Evolutionary conservation across 305 asterid species (phyloP).

Genomic region (Plantago coronopus): DNA sequence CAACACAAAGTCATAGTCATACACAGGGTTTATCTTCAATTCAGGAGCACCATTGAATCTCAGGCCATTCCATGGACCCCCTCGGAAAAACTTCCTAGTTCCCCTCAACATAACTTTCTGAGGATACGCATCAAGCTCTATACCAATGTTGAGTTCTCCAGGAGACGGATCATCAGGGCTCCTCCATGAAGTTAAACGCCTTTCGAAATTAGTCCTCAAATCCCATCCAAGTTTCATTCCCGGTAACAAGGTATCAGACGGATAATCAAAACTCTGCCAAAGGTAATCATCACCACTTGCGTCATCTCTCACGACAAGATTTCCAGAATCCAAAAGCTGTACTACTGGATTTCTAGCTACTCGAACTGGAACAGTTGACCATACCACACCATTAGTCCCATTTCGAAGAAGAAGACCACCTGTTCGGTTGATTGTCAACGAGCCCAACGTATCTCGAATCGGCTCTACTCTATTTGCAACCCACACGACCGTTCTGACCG

Average conservation of each 20-base stretch:
- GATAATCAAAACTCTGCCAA: slow-evolving; percentile 17
- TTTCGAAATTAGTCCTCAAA: slow-evolving; percentile 23
- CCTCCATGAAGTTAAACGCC: slow-evolving; percentile 31
- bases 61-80: slow-evolving; percentile 37
- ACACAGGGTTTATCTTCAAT: slow-evolving; percentile 17
- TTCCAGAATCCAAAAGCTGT: slow-evolving; percentile 38
- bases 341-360: slow-evolving; percentile 12
- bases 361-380: slow-evolving; percentile 28
- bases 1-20: slow-evolving; percentile 11
- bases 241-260: slow-evolving; percentile 23
- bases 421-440: slow-evolving; percentile 23
- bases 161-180: slow-evolving; percentile 32
- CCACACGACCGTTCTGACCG: slow-evolving; percentile 42
- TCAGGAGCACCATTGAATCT: slow-evolving; percentile 21
- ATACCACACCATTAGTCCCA: slow-evolving; percentile 25
- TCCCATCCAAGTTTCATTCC: slow-evolving; percentile 27
- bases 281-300: not conserved
- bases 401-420: slow-evolving; percentile 26
- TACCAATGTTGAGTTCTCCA: slow-evolving; percentile 23
- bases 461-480: slow-evolving; percentile 44
- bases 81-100: slow-evolving; percentile 20
- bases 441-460: slow-evolving; percentile 33
- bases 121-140: slow-evolving; percentile 25
- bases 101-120: slow-evolving; percentile 24
- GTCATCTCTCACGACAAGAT: slow-evolving; percentile 30